These are phyloP conservation scores for Lodderomyces oxycetoniae DNA, from an alignment of 1,139 yeast genomes.

Conservation along the genomic window DNA sequence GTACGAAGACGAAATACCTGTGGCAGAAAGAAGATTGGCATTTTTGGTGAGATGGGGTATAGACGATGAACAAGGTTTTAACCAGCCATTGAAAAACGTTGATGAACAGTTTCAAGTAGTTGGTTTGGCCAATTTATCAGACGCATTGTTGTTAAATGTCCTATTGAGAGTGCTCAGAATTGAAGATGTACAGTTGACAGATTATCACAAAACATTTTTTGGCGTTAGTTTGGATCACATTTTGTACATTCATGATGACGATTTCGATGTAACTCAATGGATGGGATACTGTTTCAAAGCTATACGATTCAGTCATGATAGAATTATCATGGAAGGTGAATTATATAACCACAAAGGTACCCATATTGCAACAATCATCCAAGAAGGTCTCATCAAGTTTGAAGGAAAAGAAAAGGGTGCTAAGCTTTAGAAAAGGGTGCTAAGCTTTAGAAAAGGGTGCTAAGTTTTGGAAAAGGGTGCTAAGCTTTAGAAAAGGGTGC, in stretches of 20 bases:
- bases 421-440: conserved; percentile 11
- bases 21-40: conserved; percentile 36
- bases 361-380: conserved; percentile 60
- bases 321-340: conserved; percentile 58
- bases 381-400: conserved; percentile 54
- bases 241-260: conserved; percentile 61
- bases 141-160: conserved; percentile 52
- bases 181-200: conserved; percentile 18
- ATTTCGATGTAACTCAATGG: conserved; percentile 52
- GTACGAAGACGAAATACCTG: conserved; percentile 22
- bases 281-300: conserved; percentile 47
- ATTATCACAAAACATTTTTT: conserved; percentile 29
- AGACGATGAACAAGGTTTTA: conserved; percentile 18
- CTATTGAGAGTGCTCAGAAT: conserved; percentile 27
- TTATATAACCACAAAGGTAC: conserved; percentile 48
- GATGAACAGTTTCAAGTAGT: conserved; percentile 42
- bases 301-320: conserved; percentile 48
- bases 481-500: too few relatives aligned
- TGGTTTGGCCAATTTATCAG: conserved; percentile 61
- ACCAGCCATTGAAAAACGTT: conserved; percentile 15
- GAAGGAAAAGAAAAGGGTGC: conserved; percentile 13
- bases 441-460: too few relatives aligned
- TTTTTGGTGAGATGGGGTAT: conserved; percentile 43
- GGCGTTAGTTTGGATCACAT: conserved; percentile 66
- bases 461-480: too few relatives aligned